Percentiles rank a stretch among this genome's conserved stretches.
phyloP scores from a whole-genome alignment of 2,329 filamentous ascomycete genomes.

The Colletotrichum graminicola region DNA sequence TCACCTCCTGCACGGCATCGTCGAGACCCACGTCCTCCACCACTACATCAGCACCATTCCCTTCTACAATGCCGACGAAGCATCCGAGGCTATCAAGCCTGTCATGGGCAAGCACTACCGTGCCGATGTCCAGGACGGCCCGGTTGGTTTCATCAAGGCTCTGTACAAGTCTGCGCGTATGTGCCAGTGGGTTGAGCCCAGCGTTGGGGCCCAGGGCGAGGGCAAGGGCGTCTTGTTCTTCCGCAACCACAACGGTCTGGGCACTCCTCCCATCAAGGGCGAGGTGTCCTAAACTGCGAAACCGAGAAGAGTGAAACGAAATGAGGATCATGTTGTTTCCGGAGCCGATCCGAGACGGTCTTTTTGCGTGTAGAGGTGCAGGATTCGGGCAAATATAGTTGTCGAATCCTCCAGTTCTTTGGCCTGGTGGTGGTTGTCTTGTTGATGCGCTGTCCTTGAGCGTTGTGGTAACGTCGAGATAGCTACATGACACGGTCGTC shows the following conservation, averaged over 20 bases:
- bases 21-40: constrained; percentile 97
- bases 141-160: constrained; percentile 84
- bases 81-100: constrained; percentile 72
- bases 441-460: constrained; percentile 22
- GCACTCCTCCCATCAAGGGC: constrained; percentile 58
- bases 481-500: not conserved
- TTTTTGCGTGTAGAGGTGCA: constrained; percentile 18
- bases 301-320: not conserved
- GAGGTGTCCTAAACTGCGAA: constrained; percentile 10
- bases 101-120: constrained; percentile 98
- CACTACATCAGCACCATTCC: constrained; percentile 97
- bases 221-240: constrained; percentile 91
- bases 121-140: constrained; percentile 80
- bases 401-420: not conserved
- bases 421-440: constrained; percentile 8
- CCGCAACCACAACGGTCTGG: constrained; percentile 92
- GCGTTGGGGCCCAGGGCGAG: constrained; percentile 81
- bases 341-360: constrained; percentile 23
- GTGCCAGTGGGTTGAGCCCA: constrained; percentile 99
- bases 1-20: constrained; percentile 91
- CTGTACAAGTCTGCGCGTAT: constrained; percentile 84
- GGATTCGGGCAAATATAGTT: not conserved
- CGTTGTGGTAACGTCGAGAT: constrained; percentile 17
- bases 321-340: constrained; percentile 13
- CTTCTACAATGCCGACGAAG: constrained; percentile 76